Evolutionary conservation across 2,329 filamentous ascomycete genomes (phyloP), one percentile per base, ranked within the genome.

Genomic region (Cladosporium oxysporum): DNA sequence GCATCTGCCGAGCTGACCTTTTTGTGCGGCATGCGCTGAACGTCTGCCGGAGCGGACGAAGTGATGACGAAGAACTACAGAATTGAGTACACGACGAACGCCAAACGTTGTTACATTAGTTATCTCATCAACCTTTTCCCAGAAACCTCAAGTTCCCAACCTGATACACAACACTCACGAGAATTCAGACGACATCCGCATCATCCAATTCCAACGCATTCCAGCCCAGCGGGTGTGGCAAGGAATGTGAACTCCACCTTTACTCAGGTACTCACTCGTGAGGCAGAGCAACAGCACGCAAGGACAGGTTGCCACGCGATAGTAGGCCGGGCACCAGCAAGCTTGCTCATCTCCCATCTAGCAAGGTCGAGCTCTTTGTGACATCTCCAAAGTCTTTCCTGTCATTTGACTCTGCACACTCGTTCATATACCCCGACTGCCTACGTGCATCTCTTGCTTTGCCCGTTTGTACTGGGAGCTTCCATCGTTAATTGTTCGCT

Each of bases 201-300:
- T 4, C n/a, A 47, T 21, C 41, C 41, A 47, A 47, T 47, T 61
- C 31, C 67, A 71, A 68, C 69, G 63, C 70, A 72, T 72, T 72
- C 70, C 70, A 70, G 58, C 68, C 62, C 44, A 63, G 60, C 58
- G 67, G 68, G 61, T 63, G 2, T 55, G 50, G 66, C 65, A 69
- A 71, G 64, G 71, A 72, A 71, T 71, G 69, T 67, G 57, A 41
- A 52, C 59, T 61, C 61, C 47, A 37, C 57, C 62, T 50, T 26
- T 41, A 55, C 52, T 41, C 23, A 26, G 23, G 23, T 26, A 26
- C 23, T 26, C 23, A 3, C 23, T 28, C 63, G 64, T 57, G 58
- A 21, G 29, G 44, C 33, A 63, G 61, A 63, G 50, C 31, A n/a
- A 57, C 53, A 26, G 35, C 49, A 69, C 67, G 70, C 69, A 70